Percentiles rank a stretch among this genome's conserved stretches.
These are phyloP conservation scores for Crucihimalaya himalaica DNA, from an alignment of 345 rosid genomes.

Conservation along the genomic window DNA sequence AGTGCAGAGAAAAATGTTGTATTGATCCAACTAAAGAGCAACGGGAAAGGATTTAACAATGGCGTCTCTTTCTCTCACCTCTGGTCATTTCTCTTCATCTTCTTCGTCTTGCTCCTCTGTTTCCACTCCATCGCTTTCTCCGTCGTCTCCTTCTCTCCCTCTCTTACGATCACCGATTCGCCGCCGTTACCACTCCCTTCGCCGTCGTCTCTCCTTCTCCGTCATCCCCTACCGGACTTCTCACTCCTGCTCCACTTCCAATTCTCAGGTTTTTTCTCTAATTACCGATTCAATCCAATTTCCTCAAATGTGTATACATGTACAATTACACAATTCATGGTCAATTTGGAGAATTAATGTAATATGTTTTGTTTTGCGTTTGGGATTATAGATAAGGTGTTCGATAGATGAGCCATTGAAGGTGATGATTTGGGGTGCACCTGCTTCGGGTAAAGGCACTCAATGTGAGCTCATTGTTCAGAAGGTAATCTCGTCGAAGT, in stretches of 20 bases:
- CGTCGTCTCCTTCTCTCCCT: conserved; percentile 42
- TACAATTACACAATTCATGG: neutral
- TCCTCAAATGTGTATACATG: neutral
- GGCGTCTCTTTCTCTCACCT: conserved; percentile 39
- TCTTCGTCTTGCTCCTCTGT: conserved; percentile 31
- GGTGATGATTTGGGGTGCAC: conserved; percentile 95
- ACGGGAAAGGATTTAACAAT: neutral
- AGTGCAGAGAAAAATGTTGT: neutral
- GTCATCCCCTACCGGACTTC: conserved; percentile 22
- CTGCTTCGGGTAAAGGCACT: conserved; percentile 93
- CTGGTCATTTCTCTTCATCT: conserved; percentile 38
- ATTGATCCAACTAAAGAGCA: neutral
- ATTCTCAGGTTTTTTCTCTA: neutral
- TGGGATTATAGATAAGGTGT: conserved; percentile 54
- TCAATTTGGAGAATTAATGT: neutral
- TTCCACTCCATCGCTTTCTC: conserved; percentile 38
- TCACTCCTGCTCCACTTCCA: neutral
- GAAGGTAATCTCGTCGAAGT: no score
- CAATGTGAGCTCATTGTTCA: conserved; percentile 81
- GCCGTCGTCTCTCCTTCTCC: conserved; percentile 38
- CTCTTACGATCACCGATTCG: conserved; percentile 31
- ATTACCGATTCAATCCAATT: neutral
- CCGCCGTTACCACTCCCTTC: conserved; percentile 24
- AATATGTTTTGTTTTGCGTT: neutral
- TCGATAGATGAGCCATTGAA: conserved; percentile 62